A percentile compares a stretch with the other conserved stretches of the same genome.
Evolutionary conservation across 164 flowering plant species (phyloP).

Genomic region (Annona cherimola): DNA sequence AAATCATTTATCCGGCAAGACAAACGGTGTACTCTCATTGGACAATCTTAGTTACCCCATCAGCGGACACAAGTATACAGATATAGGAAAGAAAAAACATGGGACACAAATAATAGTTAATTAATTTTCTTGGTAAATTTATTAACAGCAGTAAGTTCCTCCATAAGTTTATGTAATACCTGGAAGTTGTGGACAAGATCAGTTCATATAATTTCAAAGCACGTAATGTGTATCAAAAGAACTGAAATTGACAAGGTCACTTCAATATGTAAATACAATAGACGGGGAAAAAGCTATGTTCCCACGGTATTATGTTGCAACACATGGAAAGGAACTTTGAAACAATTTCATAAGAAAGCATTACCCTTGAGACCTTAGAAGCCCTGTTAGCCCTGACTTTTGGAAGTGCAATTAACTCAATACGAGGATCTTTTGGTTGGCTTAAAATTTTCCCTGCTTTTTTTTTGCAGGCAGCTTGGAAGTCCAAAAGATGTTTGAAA

Average conservation of each 20-base stretch:
- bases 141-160: too few relatives aligned
- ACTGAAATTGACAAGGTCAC: background rate
- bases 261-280: background rate
- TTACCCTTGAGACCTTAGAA: conserved; percentile 40
- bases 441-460: conserved; percentile 49
- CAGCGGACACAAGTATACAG: too few relatives aligned
- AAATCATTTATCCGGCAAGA: too few relatives aligned
- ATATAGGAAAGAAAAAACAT: too few relatives aligned
- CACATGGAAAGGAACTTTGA: background rate
- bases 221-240: background rate
- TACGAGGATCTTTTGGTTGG: conserved; percentile 59
- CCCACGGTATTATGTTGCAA: background rate
- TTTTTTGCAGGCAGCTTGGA: conserved; percentile 55
- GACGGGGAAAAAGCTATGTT: background rate
- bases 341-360: background rate
- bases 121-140: too few relatives aligned
- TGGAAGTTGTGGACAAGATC: too few relatives aligned
- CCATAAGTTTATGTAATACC: too few relatives aligned
- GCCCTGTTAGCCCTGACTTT: conserved; percentile 27
- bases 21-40: too few relatives aligned
- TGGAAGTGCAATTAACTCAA: conserved; percentile 53
- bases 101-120: too few relatives aligned
- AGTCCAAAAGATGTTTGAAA: conserved; percentile 60
- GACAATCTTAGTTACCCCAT: too few relatives aligned
- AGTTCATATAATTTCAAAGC: too few relatives aligned